Evolutionary conservation across 2,329 filamentous ascomycete species (phyloP).

Genomic region (Endocalyx cinctus): DNA sequence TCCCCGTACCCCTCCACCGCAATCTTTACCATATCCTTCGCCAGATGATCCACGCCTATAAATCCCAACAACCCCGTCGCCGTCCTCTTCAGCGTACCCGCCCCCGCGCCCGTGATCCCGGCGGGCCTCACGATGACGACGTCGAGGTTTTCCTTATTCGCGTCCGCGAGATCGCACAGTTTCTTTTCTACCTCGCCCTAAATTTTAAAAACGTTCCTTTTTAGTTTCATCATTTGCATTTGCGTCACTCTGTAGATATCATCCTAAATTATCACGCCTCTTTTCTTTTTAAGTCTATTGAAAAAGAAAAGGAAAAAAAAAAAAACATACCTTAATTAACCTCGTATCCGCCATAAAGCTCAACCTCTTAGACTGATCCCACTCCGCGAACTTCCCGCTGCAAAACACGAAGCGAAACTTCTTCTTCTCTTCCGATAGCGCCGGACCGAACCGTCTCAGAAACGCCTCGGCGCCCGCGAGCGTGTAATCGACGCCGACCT

Average conservation of each 20-base stretch:
- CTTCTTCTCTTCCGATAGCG: slow-evolving; percentile 19
- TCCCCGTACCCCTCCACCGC: too few relatives aligned
- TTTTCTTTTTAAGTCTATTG: too few relatives aligned
- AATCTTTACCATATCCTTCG: slow-evolving; percentile 31
- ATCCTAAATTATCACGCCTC: too few relatives aligned
- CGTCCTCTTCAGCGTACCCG: slow-evolving; percentile 20
- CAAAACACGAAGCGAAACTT: slow-evolving; percentile 40
- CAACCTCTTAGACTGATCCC: slow-evolving; percentile 30
- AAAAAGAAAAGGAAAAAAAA: neutral
- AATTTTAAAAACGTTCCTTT: too few relatives aligned
- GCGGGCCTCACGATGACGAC: slow-evolving; percentile 34
- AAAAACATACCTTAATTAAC: slow-evolving; percentile 26
- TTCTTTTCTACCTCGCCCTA: slow-evolving; percentile 34
- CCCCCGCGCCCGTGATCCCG: slow-evolving; percentile 23
- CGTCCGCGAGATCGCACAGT: slow-evolving; percentile 33
- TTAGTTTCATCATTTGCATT: too few relatives aligned
- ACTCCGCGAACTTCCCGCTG: slow-evolving; percentile 32
- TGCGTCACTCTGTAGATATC: too few relatives aligned
- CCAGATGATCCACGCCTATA: slow-evolving; percentile 32
- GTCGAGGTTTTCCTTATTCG: slow-evolving; percentile 27
- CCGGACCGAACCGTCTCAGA: slow-evolving; percentile 24
- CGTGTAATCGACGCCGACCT: slow-evolving; percentile 57
- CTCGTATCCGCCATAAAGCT: slow-evolving; percentile 33
- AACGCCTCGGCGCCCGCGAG: slow-evolving; percentile 57
- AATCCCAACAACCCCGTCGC: slow-evolving; percentile 24